Percentiles rank a stretch among this genome's conserved stretches.
These are phyloP conservation scores for Gossypium arboreum DNA, from an alignment of 345 rosid species.

Conservation along the genomic window DNA sequence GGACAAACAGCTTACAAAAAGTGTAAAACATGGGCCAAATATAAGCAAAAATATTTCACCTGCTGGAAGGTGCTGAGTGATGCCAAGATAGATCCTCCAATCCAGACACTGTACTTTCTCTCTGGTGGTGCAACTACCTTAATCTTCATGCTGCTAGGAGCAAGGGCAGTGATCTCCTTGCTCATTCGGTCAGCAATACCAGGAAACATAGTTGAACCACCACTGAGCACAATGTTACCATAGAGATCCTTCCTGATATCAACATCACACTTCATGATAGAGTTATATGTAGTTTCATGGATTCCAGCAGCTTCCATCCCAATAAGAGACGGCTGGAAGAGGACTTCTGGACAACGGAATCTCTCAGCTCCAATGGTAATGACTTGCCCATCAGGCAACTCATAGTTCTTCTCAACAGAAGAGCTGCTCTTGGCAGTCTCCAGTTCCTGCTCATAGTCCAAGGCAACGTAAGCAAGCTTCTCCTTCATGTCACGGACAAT, in stretches of 20 bases:
- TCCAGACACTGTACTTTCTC: constrained; percentile 55
- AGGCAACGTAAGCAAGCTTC: constrained; percentile 56
- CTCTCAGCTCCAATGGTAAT: constrained; percentile 67
- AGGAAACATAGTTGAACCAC: constrained; percentile 71
- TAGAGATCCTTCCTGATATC: constrained; percentile 44
- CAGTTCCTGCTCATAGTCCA: constrained; percentile 61
- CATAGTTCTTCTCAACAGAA: constrained; percentile 63
- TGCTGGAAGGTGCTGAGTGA: constrained; percentile 79
- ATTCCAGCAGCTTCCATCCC: constrained; percentile 74
- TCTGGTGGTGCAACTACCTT: constrained; percentile 26
- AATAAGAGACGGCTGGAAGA: constrained; percentile 61
- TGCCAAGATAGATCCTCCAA: constrained; percentile 72
- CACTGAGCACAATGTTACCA: constrained; percentile 39
- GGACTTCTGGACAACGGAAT: constrained; percentile 66
- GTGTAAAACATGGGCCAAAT: background rate
- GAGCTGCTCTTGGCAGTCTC: constrained; percentile 65
- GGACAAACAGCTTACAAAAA: background rate
- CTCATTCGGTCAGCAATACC: constrained; percentile 77
- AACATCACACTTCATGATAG: constrained; percentile 58
- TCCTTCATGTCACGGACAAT: constrained; percentile 90
- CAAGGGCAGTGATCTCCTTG: constrained; percentile 60
- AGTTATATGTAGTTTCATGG: constrained; percentile 65
- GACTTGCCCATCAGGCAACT: constrained; percentile 63
- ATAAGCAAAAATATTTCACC: constrained; percentile 23
- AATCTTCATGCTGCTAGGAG: constrained; percentile 26